These are phyloP conservation scores for Yarrowia sp. DNA, from an alignment of 805 yeast genomes.

Conservation along the genomic window DNA sequence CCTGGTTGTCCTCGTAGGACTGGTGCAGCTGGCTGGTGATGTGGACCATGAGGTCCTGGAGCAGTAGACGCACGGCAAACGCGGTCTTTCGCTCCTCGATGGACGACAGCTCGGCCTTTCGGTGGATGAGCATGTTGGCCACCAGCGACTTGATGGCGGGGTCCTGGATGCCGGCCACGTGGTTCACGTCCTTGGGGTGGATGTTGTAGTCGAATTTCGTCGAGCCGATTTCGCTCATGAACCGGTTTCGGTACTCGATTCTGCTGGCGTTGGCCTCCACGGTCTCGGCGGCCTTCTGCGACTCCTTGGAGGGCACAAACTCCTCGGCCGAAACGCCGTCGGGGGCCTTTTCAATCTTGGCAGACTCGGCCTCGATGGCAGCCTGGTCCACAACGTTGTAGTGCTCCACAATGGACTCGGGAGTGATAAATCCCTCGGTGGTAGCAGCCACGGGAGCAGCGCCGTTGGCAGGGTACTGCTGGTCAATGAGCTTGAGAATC, in stretches of 20 bases:
- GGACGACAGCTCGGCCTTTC: constrained; percentile 25
- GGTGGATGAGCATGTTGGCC: neutral
- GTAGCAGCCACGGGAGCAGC: neutral
- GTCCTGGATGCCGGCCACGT: constrained; percentile 1
- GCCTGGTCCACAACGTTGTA: neutral
- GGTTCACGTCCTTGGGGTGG: constrained; percentile 41
- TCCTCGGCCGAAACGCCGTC: neutral
- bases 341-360: neutral
- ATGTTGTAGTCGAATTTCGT: constrained; percentile 47
- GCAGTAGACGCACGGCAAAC: constrained; percentile 11
- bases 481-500: constrained; percentile 33
- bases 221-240: constrained; percentile 50
- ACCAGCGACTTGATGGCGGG: constrained; percentile 2
- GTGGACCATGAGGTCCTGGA: constrained; percentile 4
- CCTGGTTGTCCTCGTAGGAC: neutral
- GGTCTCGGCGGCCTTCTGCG: constrained; percentile 46
- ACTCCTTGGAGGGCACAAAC: too few relatives aligned
- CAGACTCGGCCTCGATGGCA: neutral
- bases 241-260: constrained; percentile 52
- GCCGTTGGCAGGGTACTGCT: constrained; percentile 22
- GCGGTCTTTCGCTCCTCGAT: constrained; percentile 22
- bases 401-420: constrained; percentile 15
- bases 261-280: constrained; percentile 50
- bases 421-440: constrained; percentile 17
- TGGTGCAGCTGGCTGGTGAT: neutral